A percentile compares a stretch with the other conserved stretches of the same genome.
Conservation (phyloP, 2,329 filamentous ascomycete genomes). For the Fonsecaea monophora region DNA sequence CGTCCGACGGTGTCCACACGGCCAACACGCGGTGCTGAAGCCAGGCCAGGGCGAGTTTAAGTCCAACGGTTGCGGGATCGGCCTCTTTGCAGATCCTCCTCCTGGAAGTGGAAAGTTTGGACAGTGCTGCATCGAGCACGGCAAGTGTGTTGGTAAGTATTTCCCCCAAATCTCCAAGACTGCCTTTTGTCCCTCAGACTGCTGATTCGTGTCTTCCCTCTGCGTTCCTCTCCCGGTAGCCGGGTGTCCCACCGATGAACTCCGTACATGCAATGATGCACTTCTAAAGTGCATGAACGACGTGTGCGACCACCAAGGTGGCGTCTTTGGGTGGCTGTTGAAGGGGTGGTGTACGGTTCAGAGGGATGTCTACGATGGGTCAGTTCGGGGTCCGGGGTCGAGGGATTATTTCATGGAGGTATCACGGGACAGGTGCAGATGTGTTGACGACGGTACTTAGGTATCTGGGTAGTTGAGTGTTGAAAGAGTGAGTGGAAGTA, state of each 20-base stretch:
- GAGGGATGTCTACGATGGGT: neutral
- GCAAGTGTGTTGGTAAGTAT: neutral
- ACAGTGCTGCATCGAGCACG: neutral
- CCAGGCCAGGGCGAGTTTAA: neutral
- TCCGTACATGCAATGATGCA: neutral
- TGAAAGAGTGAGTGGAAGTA: neutral
- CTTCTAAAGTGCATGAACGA: neutral
- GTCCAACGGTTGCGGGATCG: neutral
- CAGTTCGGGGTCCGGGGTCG: neutral
- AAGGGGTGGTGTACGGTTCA: neutral
- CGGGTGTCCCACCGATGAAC: neutral
- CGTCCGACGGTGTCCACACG: neutral
- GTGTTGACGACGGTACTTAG: neutral
- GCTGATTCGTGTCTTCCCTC: neutral
- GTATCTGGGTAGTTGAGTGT: no score
- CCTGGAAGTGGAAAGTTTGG: neutral
- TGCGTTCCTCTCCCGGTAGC: neutral
- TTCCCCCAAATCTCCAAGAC: neutral
- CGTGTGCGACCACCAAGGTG: neutral
- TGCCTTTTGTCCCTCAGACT: neutral
- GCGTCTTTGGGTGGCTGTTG: neutral
- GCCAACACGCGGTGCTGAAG: neutral
- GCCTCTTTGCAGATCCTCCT: neutral
- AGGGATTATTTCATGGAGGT: neutral
- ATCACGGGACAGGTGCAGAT: neutral